phyloP scores from a whole-genome alignment of 1,284 basidiomycete species.

The Trichosporon coremiiforme region DNA sequence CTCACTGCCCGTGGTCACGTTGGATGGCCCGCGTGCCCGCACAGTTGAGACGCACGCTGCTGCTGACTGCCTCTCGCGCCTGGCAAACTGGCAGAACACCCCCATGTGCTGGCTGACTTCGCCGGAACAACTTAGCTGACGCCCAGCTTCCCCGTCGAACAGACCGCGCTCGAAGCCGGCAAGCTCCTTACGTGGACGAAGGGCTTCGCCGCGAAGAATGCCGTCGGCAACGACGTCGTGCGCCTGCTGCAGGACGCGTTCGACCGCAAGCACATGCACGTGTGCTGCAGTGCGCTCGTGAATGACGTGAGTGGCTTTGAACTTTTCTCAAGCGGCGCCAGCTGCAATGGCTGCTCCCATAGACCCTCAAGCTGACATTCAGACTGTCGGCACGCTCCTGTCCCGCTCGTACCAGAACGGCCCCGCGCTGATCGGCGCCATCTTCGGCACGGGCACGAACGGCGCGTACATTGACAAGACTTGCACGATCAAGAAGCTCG shows the following conservation, averaged over 20 bases:
- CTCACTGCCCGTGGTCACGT: neutral
- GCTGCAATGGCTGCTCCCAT: no score
- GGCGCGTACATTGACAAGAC: constrained; percentile 93
- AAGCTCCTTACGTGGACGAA: constrained; percentile 95
- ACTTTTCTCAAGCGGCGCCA: neutral
- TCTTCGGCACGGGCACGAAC: constrained; percentile 98
- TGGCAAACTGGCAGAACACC: no score
- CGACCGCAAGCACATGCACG: constrained; percentile 89
- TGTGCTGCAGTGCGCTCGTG: constrained; percentile 89
- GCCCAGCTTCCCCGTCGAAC: constrained; percentile 86
- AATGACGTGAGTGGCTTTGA: constrained; percentile 72
- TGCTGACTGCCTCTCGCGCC: no score
- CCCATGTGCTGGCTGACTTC: no score
- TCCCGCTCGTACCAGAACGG: constrained; percentile 90
- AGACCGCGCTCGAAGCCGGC: constrained; percentile 86
- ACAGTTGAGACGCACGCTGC: no score
- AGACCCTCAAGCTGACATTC: constrained; percentile 1
- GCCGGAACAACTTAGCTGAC: no score
- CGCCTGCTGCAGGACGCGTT: constrained; percentile 90
- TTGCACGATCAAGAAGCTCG: constrained; percentile 79
- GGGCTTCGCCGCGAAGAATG: constrained; percentile 87
- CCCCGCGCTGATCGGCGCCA: constrained; percentile 80
- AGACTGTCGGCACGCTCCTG: constrained; percentile 93
- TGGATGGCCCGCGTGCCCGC: neutral
- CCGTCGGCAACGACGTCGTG: constrained; percentile 89